Evolutionary conservation across 306 rosid genomes (phyloP).

Genomic region (Citrullus amarus): DNA sequence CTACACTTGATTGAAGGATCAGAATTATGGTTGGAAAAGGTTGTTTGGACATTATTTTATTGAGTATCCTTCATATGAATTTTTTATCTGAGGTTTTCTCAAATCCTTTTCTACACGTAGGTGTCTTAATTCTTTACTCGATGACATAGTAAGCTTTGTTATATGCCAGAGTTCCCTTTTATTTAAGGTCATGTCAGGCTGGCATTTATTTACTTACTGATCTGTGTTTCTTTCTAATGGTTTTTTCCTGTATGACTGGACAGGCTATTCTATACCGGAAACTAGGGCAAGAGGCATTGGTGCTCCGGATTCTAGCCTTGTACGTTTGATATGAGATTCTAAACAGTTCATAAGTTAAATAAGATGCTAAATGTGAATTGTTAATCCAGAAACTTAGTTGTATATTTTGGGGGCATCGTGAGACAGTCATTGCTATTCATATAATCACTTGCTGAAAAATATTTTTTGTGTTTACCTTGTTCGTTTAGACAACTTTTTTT

Average conservation of each 20-base stretch:
- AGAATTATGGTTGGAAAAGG: conserved; percentile 95
- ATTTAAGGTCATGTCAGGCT: background rate
- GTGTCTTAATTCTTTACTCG: conserved; percentile 7
- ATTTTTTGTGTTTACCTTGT: background rate
- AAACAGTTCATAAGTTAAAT: background rate
- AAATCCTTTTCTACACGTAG: background rate
- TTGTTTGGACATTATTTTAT: conserved; percentile 13
- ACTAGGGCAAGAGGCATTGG: conserved; percentile 92
- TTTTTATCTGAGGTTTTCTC: background rate
- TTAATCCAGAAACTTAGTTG: background rate
- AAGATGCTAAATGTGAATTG: background rate
- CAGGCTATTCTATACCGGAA: conserved; percentile 94
- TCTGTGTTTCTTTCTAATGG: background rate
- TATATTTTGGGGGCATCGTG: background rate
- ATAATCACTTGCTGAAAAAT: background rate
- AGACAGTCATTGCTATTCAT: background rate
- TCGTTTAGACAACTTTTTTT: too few relatives aligned
- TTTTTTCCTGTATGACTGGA: conserved; percentile 13
- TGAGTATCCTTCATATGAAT: background rate
- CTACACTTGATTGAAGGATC: conserved; percentile 88
- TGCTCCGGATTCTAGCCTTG: conserved; percentile 94
- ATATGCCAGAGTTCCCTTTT: background rate
- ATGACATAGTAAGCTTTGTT: background rate
- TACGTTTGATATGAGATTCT: conserved; percentile 33
- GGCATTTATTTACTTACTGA: background rate